Conservation (phyloP, 129 eudicot species). For the Silybum marianum region DNA sequence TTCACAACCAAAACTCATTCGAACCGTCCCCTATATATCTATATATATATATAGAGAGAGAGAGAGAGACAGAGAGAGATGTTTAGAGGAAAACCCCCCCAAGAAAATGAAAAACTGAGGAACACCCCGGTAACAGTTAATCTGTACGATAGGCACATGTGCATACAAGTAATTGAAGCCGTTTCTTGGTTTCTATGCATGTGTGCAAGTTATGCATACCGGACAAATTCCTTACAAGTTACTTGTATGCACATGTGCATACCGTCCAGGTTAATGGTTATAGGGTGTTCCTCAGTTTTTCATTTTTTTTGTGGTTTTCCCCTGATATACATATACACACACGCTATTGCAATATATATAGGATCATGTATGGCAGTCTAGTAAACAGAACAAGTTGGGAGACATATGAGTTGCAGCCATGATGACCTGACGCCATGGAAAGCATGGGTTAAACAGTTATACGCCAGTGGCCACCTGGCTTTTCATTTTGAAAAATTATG, state of each 20-base stretch:
- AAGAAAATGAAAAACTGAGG: no score
- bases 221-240: no score
- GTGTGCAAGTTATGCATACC: no score
- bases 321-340: no score
- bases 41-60: no score
- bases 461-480: neutral
- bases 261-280: neutral
- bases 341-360: neutral
- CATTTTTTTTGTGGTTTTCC: neutral
- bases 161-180: neutral
- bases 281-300: neutral
- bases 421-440: neutral
- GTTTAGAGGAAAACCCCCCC: no score
- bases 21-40: no score
- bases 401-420: neutral
- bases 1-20: no score
- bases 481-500: neutral
- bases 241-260: no score
- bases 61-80: no score
- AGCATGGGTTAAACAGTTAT: neutral
- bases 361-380: neutral
- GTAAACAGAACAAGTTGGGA: constrained; percentile 1
- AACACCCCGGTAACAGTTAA: neutral
- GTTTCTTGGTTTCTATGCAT: no score
- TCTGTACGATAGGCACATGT: neutral